Base-by-base conservation (phyloP, 306 rosid genomes). In the Parietaria judaica region DNA sequence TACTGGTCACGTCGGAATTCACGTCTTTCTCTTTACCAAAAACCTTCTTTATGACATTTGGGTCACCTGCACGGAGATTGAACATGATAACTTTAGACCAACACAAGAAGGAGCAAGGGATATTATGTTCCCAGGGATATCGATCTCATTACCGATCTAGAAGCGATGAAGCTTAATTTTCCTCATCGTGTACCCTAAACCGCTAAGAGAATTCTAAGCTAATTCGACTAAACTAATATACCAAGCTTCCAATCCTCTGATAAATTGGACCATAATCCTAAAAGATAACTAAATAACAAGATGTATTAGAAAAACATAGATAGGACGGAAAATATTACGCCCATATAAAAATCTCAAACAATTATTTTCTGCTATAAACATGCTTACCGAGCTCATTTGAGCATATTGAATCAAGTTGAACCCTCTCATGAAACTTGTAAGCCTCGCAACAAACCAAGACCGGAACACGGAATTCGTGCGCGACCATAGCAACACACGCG, bases 351-450 rank as follows among this genome's bases (percentile, higher is more conserved):
- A 47, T 45, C 3, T 45, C 15, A 11, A 9, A 45, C 31, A 23
- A 23, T 23, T 14, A 63, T 59, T 36, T n/a, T 60, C 48, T 12
- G 54, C 47, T 34, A 60, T 46, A 38, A 46, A 15, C 34, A 48
- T 58, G 53, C 81, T 54, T 79, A 84, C 97, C 97, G 14, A 90
- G 82, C 76, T 90, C 97, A 36, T 90, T 90, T 53, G 73, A 83
- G 74, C 97, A 87, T 52, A 90, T 81, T 1, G 97, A 87, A 73
- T 87, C 97, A 66, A 90, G 97, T 66, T 81, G 97, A 65, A 90
- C 97, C 72, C 97, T 83, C 78, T 90, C 95, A 34, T 90, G 95
- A 76, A 90, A 90, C 67, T 90, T 90, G 69, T 87, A 90, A 57
- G 95, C 86, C 77, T 87, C 95, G 16, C 97, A 90, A 66, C 97